These are phyloP conservation scores for Rhododendron griersonianum DNA, from an alignment of 148 eudicot species.

Conservation along the genomic window DNA sequence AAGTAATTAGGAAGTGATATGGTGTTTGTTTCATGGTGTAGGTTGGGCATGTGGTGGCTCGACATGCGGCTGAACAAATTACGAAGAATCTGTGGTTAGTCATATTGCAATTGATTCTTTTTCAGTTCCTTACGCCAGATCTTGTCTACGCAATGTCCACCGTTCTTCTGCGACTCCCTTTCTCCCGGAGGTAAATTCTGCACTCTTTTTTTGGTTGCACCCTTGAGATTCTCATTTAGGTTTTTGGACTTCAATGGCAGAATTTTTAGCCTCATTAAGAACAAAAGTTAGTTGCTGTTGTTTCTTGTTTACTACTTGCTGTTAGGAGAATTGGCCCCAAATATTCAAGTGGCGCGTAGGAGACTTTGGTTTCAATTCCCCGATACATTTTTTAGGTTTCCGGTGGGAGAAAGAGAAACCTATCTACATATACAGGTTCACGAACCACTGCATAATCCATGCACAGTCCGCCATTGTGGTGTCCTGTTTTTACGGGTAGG, in stretches of 20 bases:
- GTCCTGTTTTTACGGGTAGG: neutral
- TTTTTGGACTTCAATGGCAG: neutral
- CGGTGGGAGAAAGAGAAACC: neutral
- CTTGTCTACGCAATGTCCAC: constrained; percentile 66
- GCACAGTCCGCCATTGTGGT: neutral
- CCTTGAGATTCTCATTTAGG: neutral
- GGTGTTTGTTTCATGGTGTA: constrained; percentile 10
- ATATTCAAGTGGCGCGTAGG: neutral
- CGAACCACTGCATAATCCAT: neutral
- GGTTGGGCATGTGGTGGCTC: constrained; percentile 92
- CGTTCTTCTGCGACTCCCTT: constrained; percentile 67
- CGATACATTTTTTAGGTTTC: neutral
- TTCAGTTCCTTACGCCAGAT: constrained; percentile 75
- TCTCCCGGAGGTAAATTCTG: constrained; percentile 58
- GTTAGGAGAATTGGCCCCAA: neutral
- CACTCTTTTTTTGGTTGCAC: neutral
- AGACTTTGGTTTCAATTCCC: neutral
- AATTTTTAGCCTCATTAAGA: neutral
- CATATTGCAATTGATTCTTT: constrained; percentile 61
- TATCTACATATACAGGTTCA: neutral
- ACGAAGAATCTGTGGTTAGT: constrained; percentile 72
- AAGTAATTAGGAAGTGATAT: neutral
- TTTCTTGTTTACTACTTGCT: neutral
- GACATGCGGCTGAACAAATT: constrained; percentile 77
- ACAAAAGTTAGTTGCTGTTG: neutral